Evolutionary conservation across 345 rosid genomes (phyloP), one percentile per base, ranked within the genome.

Genomic region (Corchorus capsularis): DNA sequence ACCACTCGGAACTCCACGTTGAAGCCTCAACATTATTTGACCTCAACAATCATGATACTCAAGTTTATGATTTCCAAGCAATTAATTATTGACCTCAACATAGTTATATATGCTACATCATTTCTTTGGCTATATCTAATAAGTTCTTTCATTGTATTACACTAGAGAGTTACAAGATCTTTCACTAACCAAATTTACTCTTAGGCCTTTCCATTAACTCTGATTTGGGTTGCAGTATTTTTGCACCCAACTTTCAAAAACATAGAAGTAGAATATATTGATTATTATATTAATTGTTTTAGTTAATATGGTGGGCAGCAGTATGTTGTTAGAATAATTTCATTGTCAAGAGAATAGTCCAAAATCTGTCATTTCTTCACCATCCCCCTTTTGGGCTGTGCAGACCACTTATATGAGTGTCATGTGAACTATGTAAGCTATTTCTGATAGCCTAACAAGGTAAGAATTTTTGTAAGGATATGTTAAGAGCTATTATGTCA

Each of bases 331-430:
- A 12, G 10, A 61, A 61, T 14, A 13, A 32, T n/a, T 32, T 20
- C 20, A 20, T 20, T 56, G 19, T 9, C 39, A 61, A 41, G 41
- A 61, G 5, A 34, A 34, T 27, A 27, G 43, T 61, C 11, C 65
- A 34, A 62, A 61, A 62, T 62, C 66, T 62, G 19, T 62, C 66
- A 62, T 62, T 15, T 62, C 45, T 35, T 62, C 43, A 4, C 34
- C 9, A 62, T 61, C 41, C 43, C 39, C 39, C 41, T 15, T 61
- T 61, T 34, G 43, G 65, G 65, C 13, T 61, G 3, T 34, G 41
- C 65, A 61, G 41, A 60, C 27, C 63, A 27, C 15, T 12, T 12
- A 60, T 39, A 39, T 39, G 43, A 60, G 41, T 60, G 64, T 9
- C 65, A 61, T 32, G 43, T 60, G 64, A 61, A 61, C 9, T 32